Conservation (phyloP, 768 basidiomycete species). For the Mycena floridula region DNA sequence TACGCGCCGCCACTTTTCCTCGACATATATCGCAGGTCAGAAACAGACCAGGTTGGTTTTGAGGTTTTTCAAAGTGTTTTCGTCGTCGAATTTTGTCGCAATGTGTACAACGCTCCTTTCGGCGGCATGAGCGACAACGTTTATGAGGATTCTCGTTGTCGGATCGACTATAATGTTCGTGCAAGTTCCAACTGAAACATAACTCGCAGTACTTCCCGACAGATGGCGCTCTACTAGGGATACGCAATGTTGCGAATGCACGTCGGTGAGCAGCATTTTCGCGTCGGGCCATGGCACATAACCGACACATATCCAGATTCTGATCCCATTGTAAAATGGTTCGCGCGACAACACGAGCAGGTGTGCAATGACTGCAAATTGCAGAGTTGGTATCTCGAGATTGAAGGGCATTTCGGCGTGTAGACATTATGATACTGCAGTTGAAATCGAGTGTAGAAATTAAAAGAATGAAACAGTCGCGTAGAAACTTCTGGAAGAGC, state of each 20-base stretch:
- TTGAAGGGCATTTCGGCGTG: too few relatives aligned
- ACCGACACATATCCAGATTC: background rate
- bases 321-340: background rate
- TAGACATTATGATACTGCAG: too few relatives aligned
- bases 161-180: background rate
- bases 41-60: background rate
- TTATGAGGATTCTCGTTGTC: background rate
- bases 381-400: too few relatives aligned
- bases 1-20: background rate
- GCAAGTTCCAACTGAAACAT: background rate
- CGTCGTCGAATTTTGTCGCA: background rate
- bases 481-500: too few relatives aligned
- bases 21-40: background rate
- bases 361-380: background rate
- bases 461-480: too few relatives aligned
- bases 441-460: too few relatives aligned
- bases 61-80: background rate
- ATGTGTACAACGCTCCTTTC: background rate
- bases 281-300: background rate
- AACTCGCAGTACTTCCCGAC: background rate
- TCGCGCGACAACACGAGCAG: background rate
- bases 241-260: background rate
- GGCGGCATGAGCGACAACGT: background rate
- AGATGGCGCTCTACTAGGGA: background rate
- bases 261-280: background rate